Base-by-base conservation (phyloP, 768 basidiomycete genomes). In the Termitomyces sp. region DNA sequence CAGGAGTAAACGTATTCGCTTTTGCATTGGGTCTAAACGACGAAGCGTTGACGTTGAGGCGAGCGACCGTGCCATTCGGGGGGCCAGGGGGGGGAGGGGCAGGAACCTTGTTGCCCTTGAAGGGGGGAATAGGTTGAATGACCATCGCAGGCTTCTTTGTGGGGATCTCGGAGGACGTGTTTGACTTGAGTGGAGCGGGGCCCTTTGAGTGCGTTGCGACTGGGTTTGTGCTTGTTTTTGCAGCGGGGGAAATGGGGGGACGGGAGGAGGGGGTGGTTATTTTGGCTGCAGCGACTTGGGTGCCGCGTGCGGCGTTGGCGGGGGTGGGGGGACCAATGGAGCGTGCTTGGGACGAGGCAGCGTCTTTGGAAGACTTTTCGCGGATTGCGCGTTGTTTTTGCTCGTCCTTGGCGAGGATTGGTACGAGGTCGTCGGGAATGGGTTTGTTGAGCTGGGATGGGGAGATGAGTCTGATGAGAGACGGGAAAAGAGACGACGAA, bases 371-470 rank as follows among this genome's bases (percentile, higher is more conserved):
- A 17, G 89, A 82, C 70, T 89, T 94, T 70, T 91, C 91, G 57
- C 79, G 79, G 69, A 97, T 95, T 49, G 75, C 79, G 58, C 83
- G 83, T 65, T 95, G 92, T 73, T 91, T 96, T 52, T 89, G 88
- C 70, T 92, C 91, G 65, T 96, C 92, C 73, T 97, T 98, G 42
- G 96, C 88, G 23, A 98, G 75, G 66, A 98, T 94, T 3, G 89
- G 81, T 17, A 98, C 88, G 51, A 98, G 81, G 67, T 98, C 96
- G 30, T 93, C 91, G 14, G 96, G 95, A 61, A 98, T 94, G 17
- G 92, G 93, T 68, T 94, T 89, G 68, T 95, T 96, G 50, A 96
- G 82, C 92, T 95, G 31, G 9, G 9, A 33, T 33, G 30, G 30
- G 9, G 9, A 31, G 9, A 1, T 31, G 4, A 5, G 30, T 31